phyloP scores from a whole-genome alignment of 148 eudicot species.

The Rhododendron simsii region DNA sequence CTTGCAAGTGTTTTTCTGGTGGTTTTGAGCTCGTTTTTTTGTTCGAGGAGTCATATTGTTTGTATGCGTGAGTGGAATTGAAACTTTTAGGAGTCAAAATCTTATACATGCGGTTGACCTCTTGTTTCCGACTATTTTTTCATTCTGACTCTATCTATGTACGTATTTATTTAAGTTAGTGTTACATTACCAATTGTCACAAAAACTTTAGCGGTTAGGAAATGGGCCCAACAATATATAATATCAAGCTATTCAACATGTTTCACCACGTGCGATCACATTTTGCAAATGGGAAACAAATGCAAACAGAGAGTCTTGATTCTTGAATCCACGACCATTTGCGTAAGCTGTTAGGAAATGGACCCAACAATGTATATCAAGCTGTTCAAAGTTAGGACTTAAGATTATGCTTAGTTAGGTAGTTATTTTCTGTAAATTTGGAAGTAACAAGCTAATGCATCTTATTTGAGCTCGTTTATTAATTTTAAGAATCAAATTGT shows the following conservation, averaged over 20 bases:
- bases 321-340: background rate
- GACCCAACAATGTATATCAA: no score
- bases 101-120: background rate
- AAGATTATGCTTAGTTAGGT: no score
- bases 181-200: background rate
- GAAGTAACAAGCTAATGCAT: no score
- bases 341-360: no score
- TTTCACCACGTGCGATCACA: background rate
- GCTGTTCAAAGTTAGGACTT: no score
- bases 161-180: background rate
- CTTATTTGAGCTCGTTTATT: no score
- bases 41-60: background rate
- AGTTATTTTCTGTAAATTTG: no score
- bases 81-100: background rate
- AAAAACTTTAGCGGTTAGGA: background rate
- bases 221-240: background rate
- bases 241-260: background rate
- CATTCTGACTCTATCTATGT: no score
- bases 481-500: no score
- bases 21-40: background rate
- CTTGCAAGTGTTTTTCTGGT: constrained; percentile 14
- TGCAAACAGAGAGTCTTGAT: background rate
- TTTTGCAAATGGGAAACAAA: background rate
- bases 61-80: background rate
- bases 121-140: background rate